Percentiles rank a stretch among this genome's conserved stretches.
Conservation (phyloP, 257 asterid genomes). For the Plantago major region DNA sequence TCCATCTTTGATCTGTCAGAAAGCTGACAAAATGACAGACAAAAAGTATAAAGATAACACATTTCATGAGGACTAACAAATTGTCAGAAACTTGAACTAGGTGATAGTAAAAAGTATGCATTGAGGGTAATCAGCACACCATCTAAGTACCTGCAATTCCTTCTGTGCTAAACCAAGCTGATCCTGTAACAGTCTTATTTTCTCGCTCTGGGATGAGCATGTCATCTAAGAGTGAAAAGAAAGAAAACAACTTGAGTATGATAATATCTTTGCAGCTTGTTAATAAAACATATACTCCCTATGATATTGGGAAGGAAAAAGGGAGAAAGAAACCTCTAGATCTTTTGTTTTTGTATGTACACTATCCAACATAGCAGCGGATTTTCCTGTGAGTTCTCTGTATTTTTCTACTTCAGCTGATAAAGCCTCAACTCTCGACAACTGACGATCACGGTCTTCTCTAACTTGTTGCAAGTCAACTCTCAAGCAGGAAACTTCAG, state of each 20-base stretch:
- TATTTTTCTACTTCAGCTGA: constrained; percentile 49
- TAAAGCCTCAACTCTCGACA: constrained; percentile 50
- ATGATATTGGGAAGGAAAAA: neutral
- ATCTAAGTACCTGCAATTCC: constrained; percentile 54
- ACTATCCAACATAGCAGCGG: constrained; percentile 45
- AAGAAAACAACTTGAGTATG: constrained; percentile 4
- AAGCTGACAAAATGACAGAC: constrained; percentile 36
- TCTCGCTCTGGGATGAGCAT: constrained; percentile 60
- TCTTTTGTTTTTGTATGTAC: constrained; percentile 45
- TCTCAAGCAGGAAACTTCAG: constrained; percentile 67
- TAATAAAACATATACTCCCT: too few species aligned
- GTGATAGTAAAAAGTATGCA: neutral
- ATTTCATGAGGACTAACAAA: neutral
- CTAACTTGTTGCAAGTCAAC: constrained; percentile 73
- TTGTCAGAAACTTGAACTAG: neutral
- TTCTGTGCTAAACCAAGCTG: constrained; percentile 61
- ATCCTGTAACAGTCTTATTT: constrained; percentile 61
- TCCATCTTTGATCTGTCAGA: constrained; percentile 61
- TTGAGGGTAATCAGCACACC: constrained; percentile 8
- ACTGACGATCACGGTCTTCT: constrained; percentile 73
- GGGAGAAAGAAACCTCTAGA: constrained; percentile 54
- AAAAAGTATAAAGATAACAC: neutral
- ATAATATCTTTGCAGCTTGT: constrained; percentile 1
- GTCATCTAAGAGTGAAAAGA: constrained; percentile 42
- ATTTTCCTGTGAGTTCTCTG: constrained; percentile 59